phyloP scores from a whole-genome alignment of 164 flowering plant species.

The grape (Vitis vinifera) region ASM3070453v1 NC_081809.1:12615001-12615500 shows the following conservation, averaged over 20 bases:
- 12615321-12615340: conserved; percentile 96
- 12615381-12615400: not conserved
- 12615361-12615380: not conserved
- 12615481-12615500: too few relatives aligned
- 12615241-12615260: not conserved
- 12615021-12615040: not conserved
- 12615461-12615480: too few relatives aligned
- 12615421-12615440: not conserved
- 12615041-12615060: too few relatives aligned
- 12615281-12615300: conserved; percentile 89
- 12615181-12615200: too few relatives aligned
- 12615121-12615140: not conserved
- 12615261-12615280: conserved; percentile 89
- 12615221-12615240: not conserved
- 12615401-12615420: not conserved
- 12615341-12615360: conserved; percentile 9
- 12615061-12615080: not conserved
- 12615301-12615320: conserved; percentile 98
- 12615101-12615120: not conserved
- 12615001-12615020: not conserved
- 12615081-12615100: not conserved
- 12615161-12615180: not conserved
- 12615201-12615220: too few relatives aligned
- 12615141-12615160: not conserved
- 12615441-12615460: too few relatives aligned